phyloP scores from a whole-genome alignment of 176 grass and related monocot species.

The Zea luxurians region DNA sequence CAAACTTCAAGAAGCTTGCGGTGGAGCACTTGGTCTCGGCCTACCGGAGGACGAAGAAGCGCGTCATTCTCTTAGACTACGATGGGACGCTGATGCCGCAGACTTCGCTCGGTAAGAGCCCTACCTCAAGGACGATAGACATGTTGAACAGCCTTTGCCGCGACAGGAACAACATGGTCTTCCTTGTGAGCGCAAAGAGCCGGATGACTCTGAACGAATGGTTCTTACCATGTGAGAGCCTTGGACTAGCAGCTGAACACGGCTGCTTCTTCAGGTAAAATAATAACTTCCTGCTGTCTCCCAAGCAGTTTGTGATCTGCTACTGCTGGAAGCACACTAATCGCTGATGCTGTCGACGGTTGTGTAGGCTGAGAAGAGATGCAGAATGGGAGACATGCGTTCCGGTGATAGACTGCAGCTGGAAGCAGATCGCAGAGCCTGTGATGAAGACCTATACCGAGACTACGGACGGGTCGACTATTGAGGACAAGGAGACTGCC shows the following conservation, averaged over 20 bases:
- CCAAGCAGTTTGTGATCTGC: neutral
- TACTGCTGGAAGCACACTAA: neutral
- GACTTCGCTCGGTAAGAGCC: conserved; percentile 68
- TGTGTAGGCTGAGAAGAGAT: conserved; percentile 62
- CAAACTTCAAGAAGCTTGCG: conserved; percentile 84
- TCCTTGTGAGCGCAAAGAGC: conserved; percentile 78
- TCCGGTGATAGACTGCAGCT: conserved; percentile 56
- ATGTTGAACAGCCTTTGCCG: conserved; percentile 70
- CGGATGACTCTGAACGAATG: conserved; percentile 55
- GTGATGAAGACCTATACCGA: conserved; percentile 89
- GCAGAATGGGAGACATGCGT: conserved; percentile 71
- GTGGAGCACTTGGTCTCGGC: conserved; percentile 80
- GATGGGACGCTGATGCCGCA: conserved; percentile 92
- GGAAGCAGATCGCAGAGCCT: conserved; percentile 93
- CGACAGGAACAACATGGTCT: conserved; percentile 71
- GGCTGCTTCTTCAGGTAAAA: conserved; percentile 83
- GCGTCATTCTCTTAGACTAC: conserved; percentile 80
- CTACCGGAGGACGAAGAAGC: conserved; percentile 53
- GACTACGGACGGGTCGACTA: conserved; percentile 85
- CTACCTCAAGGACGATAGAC: conserved; percentile 55
- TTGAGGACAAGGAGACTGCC: conserved; percentile 85
- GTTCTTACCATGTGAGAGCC: conserved; percentile 73
- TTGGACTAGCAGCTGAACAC: conserved; percentile 78
- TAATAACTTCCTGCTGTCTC: neutral
- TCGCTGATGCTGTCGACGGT: neutral